Base-by-base conservation (phyloP, 2,329 filamentous ascomycete species). In the Aspergillus neoniger region DNA sequence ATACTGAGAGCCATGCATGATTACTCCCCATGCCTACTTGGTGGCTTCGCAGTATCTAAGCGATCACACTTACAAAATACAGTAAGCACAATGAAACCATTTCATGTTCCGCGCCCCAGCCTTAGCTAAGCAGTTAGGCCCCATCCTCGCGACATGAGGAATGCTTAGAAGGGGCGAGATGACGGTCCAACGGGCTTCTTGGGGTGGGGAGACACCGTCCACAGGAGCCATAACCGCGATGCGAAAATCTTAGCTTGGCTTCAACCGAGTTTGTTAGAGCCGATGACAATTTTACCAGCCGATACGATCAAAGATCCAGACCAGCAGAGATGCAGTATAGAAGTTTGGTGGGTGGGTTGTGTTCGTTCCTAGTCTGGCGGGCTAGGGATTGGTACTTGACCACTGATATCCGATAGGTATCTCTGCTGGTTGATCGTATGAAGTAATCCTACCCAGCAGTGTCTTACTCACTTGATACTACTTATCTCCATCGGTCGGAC, bases 121-220 rank as follows among this genome's bases (percentile, higher is more conserved):
- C 47, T 49, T 49, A 49, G 23, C 52, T 44, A 55, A 44, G 30
- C 38, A 15, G 15, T 43, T 15, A 39, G 38, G 23, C 52, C 39
- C 25, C 38, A 55, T 41, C 38, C 12, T 47, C 23, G 19, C 10
- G 44, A 28, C 25, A 41, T 55, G 28, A 30, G 41, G 39, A 55
- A 55, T 23, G 30, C n/a, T 28, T 23, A 23, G 52, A 47, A 17
- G 52, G 52, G 52, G 39, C 52, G 23, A 55, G 23, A 55, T 44
- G 52, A 55, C 52, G 52, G 44, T 55, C 38, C 52, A 30, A 43
- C 39, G 52, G 39, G 23, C 23, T 55, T 19, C 39, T 44, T 55
- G 52, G 39, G 17, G 52, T 32, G 23, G 41, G 17, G 52, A 47
- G 23, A 19, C 28, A 39, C 44, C 15, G 39, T 36, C 12, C 12